Base-by-base conservation (phyloP, 2,329 filamentous ascomycete species). In the Fusarium equiseti region DNA sequence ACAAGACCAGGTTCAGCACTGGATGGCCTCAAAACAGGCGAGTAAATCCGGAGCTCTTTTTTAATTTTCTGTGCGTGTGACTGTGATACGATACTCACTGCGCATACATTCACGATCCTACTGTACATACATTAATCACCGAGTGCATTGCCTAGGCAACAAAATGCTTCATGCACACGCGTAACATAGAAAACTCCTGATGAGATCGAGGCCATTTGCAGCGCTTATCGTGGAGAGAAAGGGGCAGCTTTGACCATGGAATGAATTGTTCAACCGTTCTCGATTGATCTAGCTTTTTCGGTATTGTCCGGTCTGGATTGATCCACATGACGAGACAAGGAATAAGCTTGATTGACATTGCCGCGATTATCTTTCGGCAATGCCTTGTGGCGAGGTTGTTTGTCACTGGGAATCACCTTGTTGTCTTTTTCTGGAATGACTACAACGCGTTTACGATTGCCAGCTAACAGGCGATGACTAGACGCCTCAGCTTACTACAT, bases 121-220 rank as follows among this genome's bases (percentile, higher is more conserved):
- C 35, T 38, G 35, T 31, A 31, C 29, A 15, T 31, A 31, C 29
- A 15, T 31, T 31, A 29, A 29, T 29, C 27, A 29, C 27, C 27
- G 10, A 29, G 29, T 31, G 29, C 29, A 31, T 51, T 26, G 22
- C 11, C 49, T 20, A 51, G 49, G 50, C 24, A 53, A 53, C 32
- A 53, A 22, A 53, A 53, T 53, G 50, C 38, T 40, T 16, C 27
- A 53, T 53, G 50, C 50, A 53, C 50, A 43, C 50, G 50, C 50
- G 50, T 42, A 53, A 53, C 50, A 53, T 53, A 53, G 24, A 22
- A n/a, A 18, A 52, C 26, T 40, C 27, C 20, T 53, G 50, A 53
- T 53, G 50, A 53, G 50, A 53, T 53, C 50, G 50, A 53, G 50
- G 50, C 50, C 50, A 53, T 53, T 53, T 53, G 50, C 50, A 53